Percentiles rank a stretch among this genome's conserved stretches.
Conservation (phyloP, 2,329 filamentous ascomycete genomes). For the Polychaeton citri region DNA sequence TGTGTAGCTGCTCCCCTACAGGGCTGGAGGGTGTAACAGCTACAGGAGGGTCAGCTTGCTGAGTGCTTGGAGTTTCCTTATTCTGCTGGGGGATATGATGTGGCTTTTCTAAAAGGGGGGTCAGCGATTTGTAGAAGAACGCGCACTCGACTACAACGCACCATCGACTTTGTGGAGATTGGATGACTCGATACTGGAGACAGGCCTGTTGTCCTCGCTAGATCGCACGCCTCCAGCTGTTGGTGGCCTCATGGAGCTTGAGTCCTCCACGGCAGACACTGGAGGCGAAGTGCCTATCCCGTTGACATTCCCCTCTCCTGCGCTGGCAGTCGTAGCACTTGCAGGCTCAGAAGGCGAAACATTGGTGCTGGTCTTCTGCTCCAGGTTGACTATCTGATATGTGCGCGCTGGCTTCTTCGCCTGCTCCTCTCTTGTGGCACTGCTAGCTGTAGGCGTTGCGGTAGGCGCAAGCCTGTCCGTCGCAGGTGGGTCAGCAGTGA, state of each 20-base stretch:
- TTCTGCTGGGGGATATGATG: no score
- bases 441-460: not conserved
- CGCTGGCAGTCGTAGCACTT: not conserved
- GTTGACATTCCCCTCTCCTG: not conserved
- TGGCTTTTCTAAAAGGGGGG: no score
- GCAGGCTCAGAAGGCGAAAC: not conserved
- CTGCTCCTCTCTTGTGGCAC: not conserved
- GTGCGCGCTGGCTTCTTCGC: not conserved
- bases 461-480: not conserved
- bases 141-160: constrained; percentile 1
- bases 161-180: not conserved
- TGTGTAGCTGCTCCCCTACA: no score
- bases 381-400: not conserved
- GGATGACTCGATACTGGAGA: not conserved
- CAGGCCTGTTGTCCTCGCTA: not conserved
- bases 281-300: not conserved
- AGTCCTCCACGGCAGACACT: not conserved
- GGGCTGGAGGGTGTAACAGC: no score
- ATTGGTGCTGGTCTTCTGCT: not conserved
- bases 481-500: not conserved
- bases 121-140: no score
- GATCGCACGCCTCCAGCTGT: not conserved
- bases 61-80: no score
- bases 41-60: no score
- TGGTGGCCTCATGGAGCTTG: not conserved